Base-by-base conservation (phyloP, 768 basidiomycete species). In the Tubosaeta brunneosetosa region DNA sequence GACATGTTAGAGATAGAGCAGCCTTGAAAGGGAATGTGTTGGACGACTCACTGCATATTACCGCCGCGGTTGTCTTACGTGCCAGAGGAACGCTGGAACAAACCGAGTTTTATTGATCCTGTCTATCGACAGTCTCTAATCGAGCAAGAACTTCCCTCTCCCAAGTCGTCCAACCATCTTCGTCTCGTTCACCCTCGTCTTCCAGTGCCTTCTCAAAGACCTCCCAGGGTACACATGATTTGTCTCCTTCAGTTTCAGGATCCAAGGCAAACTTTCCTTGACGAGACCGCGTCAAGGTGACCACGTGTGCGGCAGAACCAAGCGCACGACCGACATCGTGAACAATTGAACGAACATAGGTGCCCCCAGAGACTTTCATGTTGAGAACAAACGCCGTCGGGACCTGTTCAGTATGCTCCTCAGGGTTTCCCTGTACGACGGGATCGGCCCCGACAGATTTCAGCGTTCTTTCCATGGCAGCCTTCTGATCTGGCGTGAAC, bases 311-410 rank as follows among this genome's bases (percentile, higher is more conserved):
- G 5, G 91, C 91, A 25, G 88, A 91, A 2, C 85, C 91, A 17
- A 99, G 66, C 2, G 84, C 80, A 56, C 83, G 83, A 14, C 88
- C 92, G 8, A 99, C 77, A 67, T 99, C 97, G 66, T 98, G 93
- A 40, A 94, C 87, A 58, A 99, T 87, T 1, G 89, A 94, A 46
- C 97, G 86, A 49, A 99, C 94, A 63, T 99, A 99, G 13, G 97
- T 98, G 37, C 97, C 97, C 26, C 91, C 89, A 9, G 94, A 94
- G 6, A 98, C 97, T 56, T 78, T 87, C 94, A 99, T 95, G 50
- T 80, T 81, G 56, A 99, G 74, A 9, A 86, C 85, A 68, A 98
- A 97, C 19, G 86, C 86, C 1, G 85, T 79, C 1, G 94, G 90
- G 4, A 68, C 62, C 36, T 62, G 61, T 49, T 77, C 73, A 27